Evolutionary conservation across 2,329 filamentous ascomycete species (phyloP).

Genomic region (Cercospora nicotianae): DNA sequence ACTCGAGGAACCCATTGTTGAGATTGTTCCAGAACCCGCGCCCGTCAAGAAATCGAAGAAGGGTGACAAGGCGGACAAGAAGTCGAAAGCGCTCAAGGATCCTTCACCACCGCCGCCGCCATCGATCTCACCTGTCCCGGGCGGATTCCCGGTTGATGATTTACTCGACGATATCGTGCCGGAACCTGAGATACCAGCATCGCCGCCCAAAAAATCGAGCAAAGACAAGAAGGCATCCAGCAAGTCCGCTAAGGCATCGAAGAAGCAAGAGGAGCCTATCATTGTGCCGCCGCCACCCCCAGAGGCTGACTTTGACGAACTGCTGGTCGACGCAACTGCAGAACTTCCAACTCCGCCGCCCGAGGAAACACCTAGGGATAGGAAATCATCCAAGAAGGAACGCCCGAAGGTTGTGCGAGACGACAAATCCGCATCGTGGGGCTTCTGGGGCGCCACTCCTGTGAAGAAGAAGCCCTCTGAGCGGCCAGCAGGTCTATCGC

Average conservation of each 20-base stretch:
- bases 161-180: constrained; percentile 35
- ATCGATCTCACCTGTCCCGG: constrained; percentile 43
- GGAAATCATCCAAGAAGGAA: constrained; percentile 67
- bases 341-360: constrained; percentile 53
- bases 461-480: constrained; percentile 41
- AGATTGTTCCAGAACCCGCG: constrained; percentile 37
- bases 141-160: constrained; percentile 50
- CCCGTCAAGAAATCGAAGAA: constrained; percentile 34
- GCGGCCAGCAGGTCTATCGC: constrained; percentile 45
- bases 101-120: constrained; percentile 26
- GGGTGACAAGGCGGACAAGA: constrained; percentile 27
- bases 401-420: constrained; percentile 74
- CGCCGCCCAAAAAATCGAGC: constrained; percentile 28
- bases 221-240: constrained; percentile 30
- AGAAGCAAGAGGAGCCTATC: constrained; percentile 41
- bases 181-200: constrained; percentile 25
- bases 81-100: constrained; percentile 28
- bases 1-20: constrained; percentile 22
- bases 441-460: constrained; percentile 63
- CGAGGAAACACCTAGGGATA: constrained; percentile 50
- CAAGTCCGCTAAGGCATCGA: constrained; percentile 26
- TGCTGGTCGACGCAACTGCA: constrained; percentile 36
- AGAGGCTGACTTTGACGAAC: constrained; percentile 23
- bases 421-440: constrained; percentile 64
- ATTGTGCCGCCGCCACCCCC: constrained; percentile 26